A percentile compares a stretch with the other conserved stretches of the same genome.
phyloP scores from a whole-genome alignment of 352 stramenopile species.

The Thalassiosira ordinaria region DNA sequence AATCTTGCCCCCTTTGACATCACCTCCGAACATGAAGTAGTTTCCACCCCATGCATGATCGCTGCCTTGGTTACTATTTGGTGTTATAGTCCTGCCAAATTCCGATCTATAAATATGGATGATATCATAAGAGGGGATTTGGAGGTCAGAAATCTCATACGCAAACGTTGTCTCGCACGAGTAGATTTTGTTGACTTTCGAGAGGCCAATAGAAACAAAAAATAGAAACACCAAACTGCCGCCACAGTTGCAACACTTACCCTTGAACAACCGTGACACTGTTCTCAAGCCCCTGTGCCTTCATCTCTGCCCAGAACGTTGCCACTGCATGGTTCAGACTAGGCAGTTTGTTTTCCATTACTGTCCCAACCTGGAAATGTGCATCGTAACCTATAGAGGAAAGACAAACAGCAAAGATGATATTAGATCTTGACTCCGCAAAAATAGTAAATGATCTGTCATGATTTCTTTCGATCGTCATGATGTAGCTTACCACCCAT shows the following conservation, averaged over 20 bases:
- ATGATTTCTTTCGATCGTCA: too few relatives aligned
- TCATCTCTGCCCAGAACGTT: conserved; percentile 73
- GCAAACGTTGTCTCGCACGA: too few relatives aligned
- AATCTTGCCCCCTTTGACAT: conserved; percentile 69
- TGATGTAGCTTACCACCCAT: conserved; percentile 58
- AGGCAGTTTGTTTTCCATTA: conserved; percentile 60
- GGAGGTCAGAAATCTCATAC: too few relatives aligned
- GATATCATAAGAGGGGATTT: too few relatives aligned
- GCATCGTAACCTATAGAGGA: conserved; percentile 71
- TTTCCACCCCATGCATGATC: conserved; percentile 71
- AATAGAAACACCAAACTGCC: too few relatives aligned
- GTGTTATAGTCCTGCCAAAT: conserved; percentile 79
- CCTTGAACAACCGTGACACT: conserved; percentile 62
- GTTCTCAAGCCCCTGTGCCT: conserved; percentile 54
- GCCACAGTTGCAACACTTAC: too few relatives aligned
- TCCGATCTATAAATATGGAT: too few relatives aligned
- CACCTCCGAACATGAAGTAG: conserved; percentile 72
- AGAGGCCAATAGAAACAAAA: too few relatives aligned
- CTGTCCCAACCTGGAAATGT: conserved; percentile 60
- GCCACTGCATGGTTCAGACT: conserved; percentile 64
- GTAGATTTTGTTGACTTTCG: too few relatives aligned
- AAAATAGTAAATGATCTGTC: too few relatives aligned
- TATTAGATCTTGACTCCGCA: too few relatives aligned
- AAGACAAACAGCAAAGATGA: not conserved
- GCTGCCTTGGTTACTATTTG: conserved; percentile 67